phyloP scores from a whole-genome alignment of 257 asterid species.

The Handroanthus guayacan region DNA sequence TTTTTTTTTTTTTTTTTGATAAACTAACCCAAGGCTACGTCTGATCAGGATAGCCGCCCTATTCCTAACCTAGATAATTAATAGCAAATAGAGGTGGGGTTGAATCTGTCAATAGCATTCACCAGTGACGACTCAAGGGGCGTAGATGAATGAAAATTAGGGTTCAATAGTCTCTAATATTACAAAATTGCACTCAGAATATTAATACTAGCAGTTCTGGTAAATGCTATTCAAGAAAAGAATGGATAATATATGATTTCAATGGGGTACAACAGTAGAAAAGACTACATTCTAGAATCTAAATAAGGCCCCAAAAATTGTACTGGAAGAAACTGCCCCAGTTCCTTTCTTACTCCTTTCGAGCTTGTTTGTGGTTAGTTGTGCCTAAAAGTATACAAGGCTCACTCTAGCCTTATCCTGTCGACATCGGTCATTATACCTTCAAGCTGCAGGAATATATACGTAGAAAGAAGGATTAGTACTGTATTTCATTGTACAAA shows the following conservation, averaged over 20 bases:
- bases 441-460: slow-evolving; percentile 61
- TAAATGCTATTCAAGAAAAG: neutral
- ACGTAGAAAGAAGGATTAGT: neutral
- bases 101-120: no score
- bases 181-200: neutral
- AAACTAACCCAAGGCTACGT: no score
- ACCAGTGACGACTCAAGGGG: no score
- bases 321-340: neutral
- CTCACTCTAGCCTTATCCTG: slow-evolving; percentile 40
- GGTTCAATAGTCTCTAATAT: neutral
- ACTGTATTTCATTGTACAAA: neutral
- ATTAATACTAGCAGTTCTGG: neutral
- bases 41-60: no score
- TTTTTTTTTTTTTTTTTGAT: no score
- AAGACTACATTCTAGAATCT: neutral
- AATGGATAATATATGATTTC: neutral
- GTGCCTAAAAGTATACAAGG: neutral
- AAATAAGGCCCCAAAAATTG: neutral
- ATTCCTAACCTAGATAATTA: no score
- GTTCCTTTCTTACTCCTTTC: neutral
- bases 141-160: no score
- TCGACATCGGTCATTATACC: slow-evolving; percentile 54
- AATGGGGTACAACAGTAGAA: neutral
- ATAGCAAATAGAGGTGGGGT: no score
- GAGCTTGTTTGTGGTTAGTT: neutral